Evolutionary conservation across 768 basidiomycete genomes (phyloP).

Genomic region (Gloeophyllum trabeum): DNA sequence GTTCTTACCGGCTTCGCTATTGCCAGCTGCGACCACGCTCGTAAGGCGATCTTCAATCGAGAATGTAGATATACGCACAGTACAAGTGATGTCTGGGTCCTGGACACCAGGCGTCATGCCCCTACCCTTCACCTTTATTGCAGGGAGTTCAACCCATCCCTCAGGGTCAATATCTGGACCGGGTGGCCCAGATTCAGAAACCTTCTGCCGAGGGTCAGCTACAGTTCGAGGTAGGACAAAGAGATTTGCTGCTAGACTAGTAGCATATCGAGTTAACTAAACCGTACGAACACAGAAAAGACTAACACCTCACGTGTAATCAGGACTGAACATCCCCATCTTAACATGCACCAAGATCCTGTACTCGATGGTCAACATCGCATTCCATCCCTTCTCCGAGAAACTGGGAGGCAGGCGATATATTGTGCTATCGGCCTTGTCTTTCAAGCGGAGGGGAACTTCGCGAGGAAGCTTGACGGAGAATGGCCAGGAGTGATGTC

Average conservation of each 20-base stretch:
- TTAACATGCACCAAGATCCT: constrained; percentile 36
- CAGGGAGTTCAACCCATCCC: constrained; percentile 11
- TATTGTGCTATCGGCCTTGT: neutral
- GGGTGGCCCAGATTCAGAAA: neutral
- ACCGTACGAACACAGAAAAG: too few relatives aligned
- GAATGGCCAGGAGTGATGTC: constrained; percentile 38
- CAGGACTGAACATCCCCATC: constrained; percentile 35
- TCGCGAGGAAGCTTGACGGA: constrained; percentile 32
- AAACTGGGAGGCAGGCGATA: constrained; percentile 42
- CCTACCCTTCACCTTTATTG: constrained; percentile 5
- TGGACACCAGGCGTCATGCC: too few relatives aligned
- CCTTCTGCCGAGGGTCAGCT: constrained; percentile 7
- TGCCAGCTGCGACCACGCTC: too few relatives aligned
- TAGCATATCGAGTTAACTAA: too few relatives aligned
- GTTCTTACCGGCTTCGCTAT: too few relatives aligned
- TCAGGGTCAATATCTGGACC: constrained; percentile 6
- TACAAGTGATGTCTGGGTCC: too few relatives aligned
- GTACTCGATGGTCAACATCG: constrained; percentile 50
- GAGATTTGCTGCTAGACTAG: too few relatives aligned
- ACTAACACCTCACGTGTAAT: too few relatives aligned
- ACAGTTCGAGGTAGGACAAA: too few relatives aligned
- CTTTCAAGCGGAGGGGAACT: constrained; percentile 15
- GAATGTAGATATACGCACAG: too few relatives aligned
- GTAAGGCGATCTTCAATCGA: too few relatives aligned
- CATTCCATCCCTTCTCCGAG: constrained; percentile 41